A percentile compares a stretch with the other conserved stretches of the same genome.
These are phyloP conservation scores for Usnea hakonensis DNA, from an alignment of 495 filamentous ascomycete genomes.

Conservation along the genomic window DNA sequence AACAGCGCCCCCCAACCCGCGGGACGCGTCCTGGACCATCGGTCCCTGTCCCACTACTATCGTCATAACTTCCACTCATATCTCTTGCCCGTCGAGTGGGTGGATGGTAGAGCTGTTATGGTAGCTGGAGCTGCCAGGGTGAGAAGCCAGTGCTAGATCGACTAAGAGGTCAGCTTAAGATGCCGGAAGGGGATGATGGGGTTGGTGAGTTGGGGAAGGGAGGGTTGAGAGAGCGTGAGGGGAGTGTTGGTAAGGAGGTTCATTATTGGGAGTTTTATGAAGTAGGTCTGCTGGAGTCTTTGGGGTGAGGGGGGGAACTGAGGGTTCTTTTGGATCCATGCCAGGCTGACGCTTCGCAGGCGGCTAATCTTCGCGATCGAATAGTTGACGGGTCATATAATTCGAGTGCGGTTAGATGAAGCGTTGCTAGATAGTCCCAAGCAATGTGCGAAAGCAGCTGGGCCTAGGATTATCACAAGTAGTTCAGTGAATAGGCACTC, in stretches of 20 bases:
- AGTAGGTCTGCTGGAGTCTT: constrained; percentile 25
- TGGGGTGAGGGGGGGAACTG: too few relatives aligned
- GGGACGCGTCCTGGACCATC: constrained; percentile 78
- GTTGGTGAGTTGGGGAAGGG: constrained; percentile 60
- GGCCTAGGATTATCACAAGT: not conserved
- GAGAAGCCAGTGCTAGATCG: not conserved
- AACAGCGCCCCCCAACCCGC: constrained; percentile 77
- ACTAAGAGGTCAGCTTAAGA: not conserved
- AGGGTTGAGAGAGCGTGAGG: constrained; percentile 50
- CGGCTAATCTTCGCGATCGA: not conserved
- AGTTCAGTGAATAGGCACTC: not conserved
- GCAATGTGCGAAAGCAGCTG: not conserved
- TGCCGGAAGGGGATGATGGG: constrained; percentile 70
- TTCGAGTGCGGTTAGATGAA: not conserved
- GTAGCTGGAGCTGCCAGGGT: constrained; percentile 21
- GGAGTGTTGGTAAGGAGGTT: constrained; percentile 51
- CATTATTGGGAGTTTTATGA: constrained; percentile 75
- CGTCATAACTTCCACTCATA: constrained; percentile 85
- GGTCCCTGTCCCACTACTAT: constrained; percentile 78
- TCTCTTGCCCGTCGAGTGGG: constrained; percentile 60
- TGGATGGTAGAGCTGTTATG: constrained; percentile 36
- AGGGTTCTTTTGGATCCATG: not conserved
- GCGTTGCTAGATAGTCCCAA: not conserved
- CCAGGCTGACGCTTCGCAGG: not conserved
- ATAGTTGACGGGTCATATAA: not conserved